Evolutionary conservation across 805 yeast species (phyloP), one percentile per base, ranked within the genome.

Genomic region (Citeromyces matritensis): DNA sequence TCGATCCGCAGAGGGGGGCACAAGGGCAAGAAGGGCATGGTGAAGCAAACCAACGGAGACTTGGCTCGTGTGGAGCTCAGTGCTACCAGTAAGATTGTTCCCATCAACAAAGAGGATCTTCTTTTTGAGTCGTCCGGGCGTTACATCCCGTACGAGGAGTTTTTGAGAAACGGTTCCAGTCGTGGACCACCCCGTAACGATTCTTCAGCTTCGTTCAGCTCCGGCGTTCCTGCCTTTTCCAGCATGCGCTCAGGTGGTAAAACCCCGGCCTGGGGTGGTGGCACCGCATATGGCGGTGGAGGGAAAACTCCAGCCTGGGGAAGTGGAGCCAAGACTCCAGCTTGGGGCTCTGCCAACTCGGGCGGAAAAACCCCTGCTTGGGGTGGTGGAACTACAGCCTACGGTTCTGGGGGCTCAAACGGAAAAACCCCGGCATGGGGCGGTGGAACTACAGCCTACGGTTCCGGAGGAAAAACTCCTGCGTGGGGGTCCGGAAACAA

Each of bases 21-120:
- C 53, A 91, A 91, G 57, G 97, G 98, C 29, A 73, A 84, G 42
- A 75, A 78, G 58, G 98, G 98, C 50, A 80, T 83, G 40, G 83
- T 91, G 27, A 79, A 81, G 42, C 97, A 91, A 49, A 84, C 95
- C 7, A 91, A 84, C 44, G 98, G 93, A 39, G 79, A 79, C 9
- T 70, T 68, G 42, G 97, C 96, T 2, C 70, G 96, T 37, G 82
- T 91, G 28, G 98, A 91, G 57, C 65, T 91, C 40, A 97, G 91
- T 53, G 82, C 95, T 17, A 86, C 86, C 42, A 76, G 77, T 48
- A 91, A 88, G 51, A 81, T 80, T 37, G 73, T 86, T 38, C 82
- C 88, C 36, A 81, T 91, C 23, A 77, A 74, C 43, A 86, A 86
- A 47, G 65, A 69, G 23, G 82, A 77, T 47, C 63, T 91, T 44